Evolutionary conservation across 768 basidiomycete genomes (phyloP).

Genomic region (Asterophora parasitica): DNA sequence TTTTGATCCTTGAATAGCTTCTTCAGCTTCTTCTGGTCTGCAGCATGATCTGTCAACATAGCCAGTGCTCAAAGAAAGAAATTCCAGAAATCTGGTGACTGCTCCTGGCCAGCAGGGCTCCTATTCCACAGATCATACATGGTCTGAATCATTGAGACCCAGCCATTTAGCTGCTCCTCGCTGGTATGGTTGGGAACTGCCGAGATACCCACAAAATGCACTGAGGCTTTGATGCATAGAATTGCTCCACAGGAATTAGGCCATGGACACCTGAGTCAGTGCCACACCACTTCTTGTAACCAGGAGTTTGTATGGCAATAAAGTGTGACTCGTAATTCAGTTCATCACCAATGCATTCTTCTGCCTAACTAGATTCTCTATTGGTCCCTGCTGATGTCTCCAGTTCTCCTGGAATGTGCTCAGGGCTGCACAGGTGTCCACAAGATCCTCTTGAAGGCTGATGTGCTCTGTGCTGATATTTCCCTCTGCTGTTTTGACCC

Average conservation of each 20-base stretch:
- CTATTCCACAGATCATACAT: slow-evolving; percentile 13
- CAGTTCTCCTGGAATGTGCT: too few species aligned
- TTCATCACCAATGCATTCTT: too few species aligned
- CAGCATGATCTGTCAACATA: slow-evolving; percentile 18
- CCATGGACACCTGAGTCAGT: not conserved
- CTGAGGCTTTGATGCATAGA: not conserved
- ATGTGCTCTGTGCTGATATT: too few species aligned
- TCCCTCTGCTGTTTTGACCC: too few species aligned
- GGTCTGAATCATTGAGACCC: slow-evolving; percentile 11
- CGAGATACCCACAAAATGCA: slow-evolving; percentile 6
- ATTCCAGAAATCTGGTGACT: slow-evolving; percentile 2
- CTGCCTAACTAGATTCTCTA: too few species aligned
- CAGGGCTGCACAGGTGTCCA: too few species aligned
- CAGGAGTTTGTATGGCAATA: too few species aligned
- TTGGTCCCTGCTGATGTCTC: too few species aligned
- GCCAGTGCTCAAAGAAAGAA: not conserved
- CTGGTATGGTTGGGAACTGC: slow-evolving; percentile 17
- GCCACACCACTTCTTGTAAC: too few species aligned
- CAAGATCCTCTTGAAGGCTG: too few species aligned
- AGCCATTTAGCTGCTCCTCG: slow-evolving; percentile 17
- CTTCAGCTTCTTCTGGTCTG: slow-evolving; percentile 21
- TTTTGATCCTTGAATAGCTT: not conserved
- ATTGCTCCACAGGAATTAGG: not conserved
- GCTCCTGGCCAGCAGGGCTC: not conserved
- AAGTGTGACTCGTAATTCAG: too few species aligned